Evolutionary conservation across 2,329 filamentous ascomycete genomes (phyloP), one percentile per base, ranked within the genome.

Genomic region (Pseudocercospora eumusae): DNA sequence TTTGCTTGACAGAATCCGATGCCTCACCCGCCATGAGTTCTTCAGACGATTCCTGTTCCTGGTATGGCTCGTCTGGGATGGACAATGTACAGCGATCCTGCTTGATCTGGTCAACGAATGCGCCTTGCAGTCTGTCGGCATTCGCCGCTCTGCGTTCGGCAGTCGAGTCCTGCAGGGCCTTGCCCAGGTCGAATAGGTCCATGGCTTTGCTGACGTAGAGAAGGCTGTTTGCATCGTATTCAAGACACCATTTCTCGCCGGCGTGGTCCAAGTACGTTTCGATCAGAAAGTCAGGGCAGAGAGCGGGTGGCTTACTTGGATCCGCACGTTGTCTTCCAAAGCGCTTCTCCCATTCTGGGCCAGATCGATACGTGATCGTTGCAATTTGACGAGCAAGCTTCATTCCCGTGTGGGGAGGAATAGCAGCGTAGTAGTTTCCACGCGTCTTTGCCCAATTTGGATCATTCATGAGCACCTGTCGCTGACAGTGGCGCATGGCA

Each of bases 391-490:
- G 88, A 0, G 95, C 93, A 6, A 99, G 88, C 79, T 99, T 99
- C 93, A 99, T 98, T 55, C 95, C 95, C 0, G 90, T 88, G 73
- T 99, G 95, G 0, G 95, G 95, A 1, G 95, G 95, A 6, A 99
- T 87, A 45, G 82, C 80, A 71, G 88, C 89, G 74, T 96, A 96
- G 66, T 84, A 86, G 81, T 98, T 98, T 1, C 95, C 95, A 36
- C 95, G 87, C 69, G 91, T 91, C 36, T 71, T 67, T 10, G 74
- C 68, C 95, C 95, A 99, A 72, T 96, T 92, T 2, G 93, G 92
- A 72, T 99, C 95, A 89, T 97, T 97, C 93, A 99, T 98, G 53
- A 99, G 84, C 0, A 97, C 95, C 79, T 98, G 95, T 27, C 95
- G 88, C 78, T 99, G 95, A 0, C 93, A 96, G 78, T 99, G 95